Conservation (phyloP, 1,284 basidiomycete species). For the Volvariella surrecta region DNA sequence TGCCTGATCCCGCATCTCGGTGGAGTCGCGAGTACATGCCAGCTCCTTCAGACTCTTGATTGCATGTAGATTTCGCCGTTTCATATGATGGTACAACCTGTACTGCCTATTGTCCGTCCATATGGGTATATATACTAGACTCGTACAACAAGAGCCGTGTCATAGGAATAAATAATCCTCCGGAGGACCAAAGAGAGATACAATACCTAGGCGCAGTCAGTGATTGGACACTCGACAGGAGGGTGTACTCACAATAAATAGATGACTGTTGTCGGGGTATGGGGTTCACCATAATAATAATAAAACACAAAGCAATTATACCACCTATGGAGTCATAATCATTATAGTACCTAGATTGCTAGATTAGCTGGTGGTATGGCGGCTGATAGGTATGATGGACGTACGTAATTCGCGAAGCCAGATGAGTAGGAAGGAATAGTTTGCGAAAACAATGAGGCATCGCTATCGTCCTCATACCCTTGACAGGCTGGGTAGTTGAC, state of each 20-base stretch:
- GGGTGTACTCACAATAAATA: too few species aligned
- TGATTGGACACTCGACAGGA: too few species aligned
- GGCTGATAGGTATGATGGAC: constrained; percentile 9
- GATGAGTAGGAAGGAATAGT: constrained; percentile 14
- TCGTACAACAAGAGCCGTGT: too few species aligned
- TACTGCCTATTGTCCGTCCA: too few species aligned
- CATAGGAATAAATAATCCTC: too few species aligned
- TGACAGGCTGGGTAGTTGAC: constrained; percentile 6
- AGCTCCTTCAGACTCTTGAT: not conserved
- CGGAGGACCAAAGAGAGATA: too few species aligned
- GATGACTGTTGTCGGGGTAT: too few species aligned
- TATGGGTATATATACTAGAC: too few species aligned
- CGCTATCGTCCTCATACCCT: constrained; percentile 9
- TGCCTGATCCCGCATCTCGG: not conserved
- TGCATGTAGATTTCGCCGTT: not conserved
- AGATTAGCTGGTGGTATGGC: not conserved
- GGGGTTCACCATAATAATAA: too few species aligned
- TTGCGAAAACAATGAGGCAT: constrained; percentile 14
- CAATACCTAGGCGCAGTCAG: too few species aligned
- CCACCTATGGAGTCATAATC: not conserved
- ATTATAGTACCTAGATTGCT: constrained; percentile 7
- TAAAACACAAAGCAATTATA: too few species aligned
- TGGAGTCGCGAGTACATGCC: not conserved
- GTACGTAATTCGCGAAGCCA: constrained; percentile 22
- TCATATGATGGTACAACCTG: too few species aligned